Conservation (phyloP, 441 rosid genomes). For the Metrosideros polymorpha region DNA sequence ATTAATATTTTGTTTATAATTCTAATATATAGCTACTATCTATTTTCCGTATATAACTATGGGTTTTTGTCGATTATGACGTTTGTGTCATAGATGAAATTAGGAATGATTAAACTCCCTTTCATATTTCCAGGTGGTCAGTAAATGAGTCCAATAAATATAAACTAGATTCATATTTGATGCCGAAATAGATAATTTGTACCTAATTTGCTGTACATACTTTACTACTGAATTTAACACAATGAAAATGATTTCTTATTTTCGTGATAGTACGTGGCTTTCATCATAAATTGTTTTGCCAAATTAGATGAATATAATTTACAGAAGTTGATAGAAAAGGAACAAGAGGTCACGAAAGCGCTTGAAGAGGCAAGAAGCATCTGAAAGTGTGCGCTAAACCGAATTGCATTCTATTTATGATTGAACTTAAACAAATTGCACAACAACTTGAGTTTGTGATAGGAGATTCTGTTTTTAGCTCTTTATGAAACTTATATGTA, state of each 20-base stretch:
- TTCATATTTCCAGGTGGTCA: background rate
- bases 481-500: too few relatives aligned
- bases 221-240: background rate
- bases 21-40: background rate
- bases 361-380: background rate
- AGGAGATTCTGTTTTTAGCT: background rate
- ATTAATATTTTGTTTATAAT: too few relatives aligned
- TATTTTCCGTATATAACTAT: too few relatives aligned
- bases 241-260: background rate
- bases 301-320: too few relatives aligned
- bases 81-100: background rate
- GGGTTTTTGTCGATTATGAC: background rate
- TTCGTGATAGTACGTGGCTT: background rate
- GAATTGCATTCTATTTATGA: background rate
- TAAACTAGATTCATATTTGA: background rate
- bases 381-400: background rate
- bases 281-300: background rate
- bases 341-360: background rate
- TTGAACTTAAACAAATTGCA: background rate
- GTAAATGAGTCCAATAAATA: background rate
- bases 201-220: background rate
- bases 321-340: background rate
- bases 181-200: background rate
- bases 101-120: background rate
- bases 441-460: background rate